Evolutionary conservation across 2,329 filamentous ascomycete species (phyloP), one percentile per base, ranked within the genome.

Genomic region (Neurospora sp.): DNA sequence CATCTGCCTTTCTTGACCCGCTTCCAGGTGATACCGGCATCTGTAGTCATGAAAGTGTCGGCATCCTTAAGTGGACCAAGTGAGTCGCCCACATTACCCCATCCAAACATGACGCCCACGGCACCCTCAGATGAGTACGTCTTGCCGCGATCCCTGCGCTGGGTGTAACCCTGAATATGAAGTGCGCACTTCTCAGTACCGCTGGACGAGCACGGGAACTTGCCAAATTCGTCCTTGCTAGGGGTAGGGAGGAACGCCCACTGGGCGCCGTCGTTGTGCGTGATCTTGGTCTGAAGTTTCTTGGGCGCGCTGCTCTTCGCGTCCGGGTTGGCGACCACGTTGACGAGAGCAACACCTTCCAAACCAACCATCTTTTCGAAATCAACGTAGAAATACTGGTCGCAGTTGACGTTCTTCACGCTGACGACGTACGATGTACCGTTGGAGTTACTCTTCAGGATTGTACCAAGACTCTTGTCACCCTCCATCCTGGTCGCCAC

Each of bases 401-500:
- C 89, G 74, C 92, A 88, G 80, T 98, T 97, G 77, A 98, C 93
- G 23, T 88, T 88, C 67, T 87, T 83, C 33, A 96, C 84, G 79
- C 92, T 96, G 73, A 97, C 83, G 12, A 97, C 92, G 77, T 97
- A 99, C 1, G 92, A 96, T 0, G 96, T 99, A 69, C 96, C 96
- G 77, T 99, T 98, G 76, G 93, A 97, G 82, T 99, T 99, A 77
- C 93, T 97, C 87, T 98, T 99, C 80, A 99, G 88, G 75, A 99
- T 92, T 33, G 91, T 91, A 43, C 96, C 96, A 75, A 92, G 93
- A 71, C 91, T 87, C 67, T 86, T 87, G 19, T 88, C 90, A 67
- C 83, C 78, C 3, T 83, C 82, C 52, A 85, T 86, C 75, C 91
- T 90, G 52, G 92, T 92, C 0, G 91, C 93, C 66, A 98, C 95